Conservation (phyloP, 2,329 filamentous ascomycete genomes). For the Tolypocladium ophioglossoides region DNA sequence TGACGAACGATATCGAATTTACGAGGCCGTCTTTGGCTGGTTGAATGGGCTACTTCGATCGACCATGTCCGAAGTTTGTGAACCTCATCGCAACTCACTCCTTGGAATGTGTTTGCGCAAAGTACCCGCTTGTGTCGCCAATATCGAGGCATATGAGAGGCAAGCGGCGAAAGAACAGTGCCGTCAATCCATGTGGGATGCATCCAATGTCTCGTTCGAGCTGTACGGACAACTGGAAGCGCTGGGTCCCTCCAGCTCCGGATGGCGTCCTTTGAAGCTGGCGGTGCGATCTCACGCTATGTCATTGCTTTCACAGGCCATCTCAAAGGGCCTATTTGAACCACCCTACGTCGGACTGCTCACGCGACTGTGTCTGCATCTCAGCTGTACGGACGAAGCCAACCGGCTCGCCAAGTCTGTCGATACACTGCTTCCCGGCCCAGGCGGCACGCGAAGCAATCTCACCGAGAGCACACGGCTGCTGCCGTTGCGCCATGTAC, state of each 20-base stretch:
- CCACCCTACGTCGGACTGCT: conserved; percentile 15
- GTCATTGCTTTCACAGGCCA: conserved; percentile 16
- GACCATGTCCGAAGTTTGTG: conserved; percentile 11
- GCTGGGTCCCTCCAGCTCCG: conserved; percentile 14
- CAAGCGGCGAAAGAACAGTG: conserved; percentile 12
- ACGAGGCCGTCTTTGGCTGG: conserved; percentile 22
- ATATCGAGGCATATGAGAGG: conserved; percentile 23
- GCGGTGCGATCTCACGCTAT: conserved; percentile 22
- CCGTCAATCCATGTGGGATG: conserved; percentile 14
- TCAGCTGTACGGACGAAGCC: conserved; percentile 17
- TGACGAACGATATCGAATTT: conserved; percentile 16
- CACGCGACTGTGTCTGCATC: conserved; percentile 16
- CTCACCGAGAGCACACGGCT: conserved; percentile 8
- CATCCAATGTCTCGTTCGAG: conserved; percentile 15
- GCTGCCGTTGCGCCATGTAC: conserved; percentile 11
- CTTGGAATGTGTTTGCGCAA: conserved; percentile 25
- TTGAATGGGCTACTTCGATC: conserved; percentile 17
- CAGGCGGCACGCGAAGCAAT: conserved; percentile 6
- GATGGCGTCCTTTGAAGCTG: conserved; percentile 23
- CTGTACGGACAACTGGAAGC: conserved; percentile 24
- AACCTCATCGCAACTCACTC: conserved; percentile 19
- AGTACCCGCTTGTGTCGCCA: conserved; percentile 16
- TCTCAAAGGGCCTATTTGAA: conserved; percentile 19
- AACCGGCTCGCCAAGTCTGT: conserved; percentile 11
- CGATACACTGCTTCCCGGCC: conserved; percentile 6